phyloP scores from a whole-genome alignment of 2,329 filamentous ascomycete species.

The Penicillium thymicola region DNA sequence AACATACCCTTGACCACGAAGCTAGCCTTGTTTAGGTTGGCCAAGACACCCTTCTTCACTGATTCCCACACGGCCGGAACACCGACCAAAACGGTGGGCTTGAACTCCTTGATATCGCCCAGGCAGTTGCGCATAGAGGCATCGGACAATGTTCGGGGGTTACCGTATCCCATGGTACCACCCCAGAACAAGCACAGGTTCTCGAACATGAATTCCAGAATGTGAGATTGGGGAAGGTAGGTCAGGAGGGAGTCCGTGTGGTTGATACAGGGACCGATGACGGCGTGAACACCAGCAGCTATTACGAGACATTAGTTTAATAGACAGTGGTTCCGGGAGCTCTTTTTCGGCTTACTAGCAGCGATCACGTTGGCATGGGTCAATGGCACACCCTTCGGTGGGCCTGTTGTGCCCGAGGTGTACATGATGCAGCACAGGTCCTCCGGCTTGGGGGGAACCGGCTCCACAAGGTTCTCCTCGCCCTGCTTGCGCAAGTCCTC shows the following conservation, averaged over 20 bases:
- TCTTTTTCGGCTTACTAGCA: constrained; percentile 55
- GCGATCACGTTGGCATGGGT: constrained; percentile 77
- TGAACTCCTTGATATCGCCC: constrained; percentile 90
- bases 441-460: constrained; percentile 67
- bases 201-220: constrained; percentile 94
- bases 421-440: constrained; percentile 79
- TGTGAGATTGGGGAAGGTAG: constrained; percentile 92
- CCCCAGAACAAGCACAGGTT: constrained; percentile 87
- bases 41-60: constrained; percentile 88
- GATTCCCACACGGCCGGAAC: constrained; percentile 98
- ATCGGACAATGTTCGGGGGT: constrained; percentile 83
- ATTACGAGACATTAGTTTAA: constrained; percentile 6
- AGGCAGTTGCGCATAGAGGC: constrained; percentile 81
- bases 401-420: constrained; percentile 85
- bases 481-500: constrained; percentile 54
- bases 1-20: constrained; percentile 74
- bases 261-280: constrained; percentile 74
- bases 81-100: constrained; percentile 84
- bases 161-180: constrained; percentile 89
- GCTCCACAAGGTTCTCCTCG: constrained; percentile 66
- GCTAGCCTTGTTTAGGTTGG: constrained; percentile 70
- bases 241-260: constrained; percentile 77
- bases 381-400: constrained; percentile 83
- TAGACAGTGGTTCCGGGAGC: constrained; percentile 5
- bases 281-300: constrained; percentile 76